These are phyloP conservation scores for Escovopsis sp. DNA, from an alignment of 2,329 filamentous ascomycete genomes.

Conservation along the genomic window DNA sequence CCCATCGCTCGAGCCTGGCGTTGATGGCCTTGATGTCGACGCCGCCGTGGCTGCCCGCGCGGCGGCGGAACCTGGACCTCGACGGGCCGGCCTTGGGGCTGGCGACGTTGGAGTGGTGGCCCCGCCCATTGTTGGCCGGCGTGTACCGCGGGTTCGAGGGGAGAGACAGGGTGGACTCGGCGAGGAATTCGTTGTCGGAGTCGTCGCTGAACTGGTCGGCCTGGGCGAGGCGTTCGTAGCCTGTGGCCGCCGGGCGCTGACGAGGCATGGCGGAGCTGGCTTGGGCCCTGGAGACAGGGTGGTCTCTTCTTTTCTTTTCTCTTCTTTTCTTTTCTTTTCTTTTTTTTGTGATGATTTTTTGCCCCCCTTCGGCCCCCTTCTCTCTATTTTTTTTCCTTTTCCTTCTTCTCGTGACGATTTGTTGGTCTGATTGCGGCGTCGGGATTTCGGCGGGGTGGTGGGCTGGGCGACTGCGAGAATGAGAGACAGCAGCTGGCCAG, in stretches of 20 bases:
- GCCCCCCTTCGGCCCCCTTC: no score
- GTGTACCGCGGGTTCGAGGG: slow-evolving; percentile 48
- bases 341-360: no score
- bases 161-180: slow-evolving; percentile 38
- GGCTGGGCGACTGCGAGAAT: no score
- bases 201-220: slow-evolving; percentile 63
- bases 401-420: no score
- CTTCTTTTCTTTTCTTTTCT: no score
- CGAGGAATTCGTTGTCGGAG: slow-evolving; percentile 48
- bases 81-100: slow-evolving; percentile 30
- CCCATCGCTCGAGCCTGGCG: slow-evolving; percentile 86
- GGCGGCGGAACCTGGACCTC: slow-evolving; percentile 27
- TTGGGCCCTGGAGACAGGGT: no score
- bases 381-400: no score
- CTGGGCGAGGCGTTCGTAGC: slow-evolving; percentile 74
- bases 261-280: slow-evolving; percentile 41
- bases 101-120: slow-evolving; percentile 44
- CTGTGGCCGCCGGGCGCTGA: slow-evolving; percentile 56
- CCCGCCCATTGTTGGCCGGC: slow-evolving; percentile 41
- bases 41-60: slow-evolving; percentile 58
- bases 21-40: slow-evolving; percentile 99
- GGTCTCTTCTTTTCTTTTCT: no score
- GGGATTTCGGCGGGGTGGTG: no score
- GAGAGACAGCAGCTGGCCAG: no score
- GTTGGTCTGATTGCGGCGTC: no score